Base-by-base conservation (phyloP, 106 monocot genomes). In the Posidonia australis region DNA sequence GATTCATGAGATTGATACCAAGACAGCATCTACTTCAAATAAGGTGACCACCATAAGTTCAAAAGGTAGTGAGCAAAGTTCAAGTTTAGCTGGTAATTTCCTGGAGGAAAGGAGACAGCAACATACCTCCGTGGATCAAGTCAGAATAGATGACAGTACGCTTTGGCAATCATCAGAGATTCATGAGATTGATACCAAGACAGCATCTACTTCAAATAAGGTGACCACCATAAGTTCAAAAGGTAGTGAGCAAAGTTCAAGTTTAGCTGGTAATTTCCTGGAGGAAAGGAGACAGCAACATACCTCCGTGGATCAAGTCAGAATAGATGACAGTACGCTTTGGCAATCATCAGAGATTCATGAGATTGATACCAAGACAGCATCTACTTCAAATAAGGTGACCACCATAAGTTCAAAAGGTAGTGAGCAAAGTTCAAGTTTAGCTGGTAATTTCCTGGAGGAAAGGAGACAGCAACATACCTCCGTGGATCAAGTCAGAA, bases 1-100 rank as follows among this genome's bases (percentile, higher is more conserved):
- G n/a, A n/a, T n/a, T n/a, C n/a, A n/a, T n/a, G n/a, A 62, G 32
- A 65, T 60, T 51, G 57, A 78, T 49, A 41, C 0, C 16, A 49
- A 57, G 19, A 69, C 73, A 26, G 60, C 17, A 52, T 70, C 20
- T 0, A 60, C 23, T 44, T 54, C 25, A 10, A 61, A 49, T 49
- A 49, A 49, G 49, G 49, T 49, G 10, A 49, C 5, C 18, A 43
- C 19, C 68, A 55, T 43, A 43, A 44, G 22, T 23, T 44, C 44
- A 5, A 11, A 61, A 51, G 62, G 51, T 61, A 26, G 5, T 18
- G 70, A 36, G 7, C 36, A 36, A 7, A 36, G 36, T 36, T 36
- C 36, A 36, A 36, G 5, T 4, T 36, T 36, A 36, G 36, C 2
- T 36, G 36, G 2, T 36, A 7, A 36, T 36, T 2, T 36, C 2